phyloP scores from a whole-genome alignment of 2,329 filamentous ascomycete genomes.

The Sclerotinia glacialis region DNA sequence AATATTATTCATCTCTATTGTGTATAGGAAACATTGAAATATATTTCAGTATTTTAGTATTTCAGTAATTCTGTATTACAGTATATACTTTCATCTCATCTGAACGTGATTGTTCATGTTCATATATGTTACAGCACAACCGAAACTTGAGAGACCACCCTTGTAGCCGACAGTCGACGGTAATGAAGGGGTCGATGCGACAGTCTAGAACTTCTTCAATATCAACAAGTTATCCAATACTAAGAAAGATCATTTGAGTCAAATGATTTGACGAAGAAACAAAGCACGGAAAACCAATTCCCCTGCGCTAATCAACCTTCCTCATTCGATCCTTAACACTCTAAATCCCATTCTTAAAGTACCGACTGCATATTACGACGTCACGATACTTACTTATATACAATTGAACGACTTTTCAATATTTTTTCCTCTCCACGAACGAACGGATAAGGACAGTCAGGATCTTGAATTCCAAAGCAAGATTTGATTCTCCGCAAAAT shows the following conservation, averaged over 20 bases:
- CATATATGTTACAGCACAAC: constrained; percentile 10
- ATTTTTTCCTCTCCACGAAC: constrained; percentile 2
- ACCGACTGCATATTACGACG: constrained; percentile 10
- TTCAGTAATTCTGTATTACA: too few relatives aligned
- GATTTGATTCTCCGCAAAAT: constrained; percentile 9
- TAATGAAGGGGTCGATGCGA: constrained; percentile 15
- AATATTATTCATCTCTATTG: neutral
- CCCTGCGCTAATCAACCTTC: constrained; percentile 4
- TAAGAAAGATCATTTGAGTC: neutral
- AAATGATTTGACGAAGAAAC: neutral
- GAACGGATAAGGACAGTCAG: neutral
- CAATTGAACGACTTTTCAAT: neutral
- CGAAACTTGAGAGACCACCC: constrained; percentile 3
- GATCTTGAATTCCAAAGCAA: neutral
- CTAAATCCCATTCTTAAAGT: neutral
- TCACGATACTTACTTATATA: constrained; percentile 13
- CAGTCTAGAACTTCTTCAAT: neutral
- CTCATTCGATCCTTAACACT: neutral
- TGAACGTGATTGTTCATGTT: constrained; percentile 7
- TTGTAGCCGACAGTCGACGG: neutral
- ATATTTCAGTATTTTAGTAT: neutral
- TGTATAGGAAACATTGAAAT: neutral
- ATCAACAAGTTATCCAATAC: neutral
- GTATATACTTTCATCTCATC: neutral
- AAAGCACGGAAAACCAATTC: neutral